These are phyloP conservation scores for Fusarium fujikuroi DNA, from an alignment of 2,329 filamentous ascomycete genomes.

Conservation along the genomic window DNA sequence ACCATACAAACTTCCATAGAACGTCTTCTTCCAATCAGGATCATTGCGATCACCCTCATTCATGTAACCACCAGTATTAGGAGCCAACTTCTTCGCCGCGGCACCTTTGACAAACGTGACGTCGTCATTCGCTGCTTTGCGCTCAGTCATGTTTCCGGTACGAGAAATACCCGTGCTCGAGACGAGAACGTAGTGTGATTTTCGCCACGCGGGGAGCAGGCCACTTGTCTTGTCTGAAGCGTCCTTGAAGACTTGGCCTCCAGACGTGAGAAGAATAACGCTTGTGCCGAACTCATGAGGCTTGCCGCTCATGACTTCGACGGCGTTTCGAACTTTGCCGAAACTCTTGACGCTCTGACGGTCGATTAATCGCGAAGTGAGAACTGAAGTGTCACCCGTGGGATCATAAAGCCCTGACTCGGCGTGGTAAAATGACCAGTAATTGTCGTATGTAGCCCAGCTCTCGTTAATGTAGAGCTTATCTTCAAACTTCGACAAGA, in stretches of 20 bases:
- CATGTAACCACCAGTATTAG: slow-evolving; percentile 22
- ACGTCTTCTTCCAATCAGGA: slow-evolving; percentile 14
- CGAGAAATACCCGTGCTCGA: not conserved
- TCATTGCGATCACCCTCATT: slow-evolving; percentile 31
- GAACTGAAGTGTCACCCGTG: slow-evolving; percentile 8
- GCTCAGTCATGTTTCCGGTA: not conserved
- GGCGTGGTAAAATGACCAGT: slow-evolving; percentile 25
- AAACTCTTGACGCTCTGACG: not conserved
- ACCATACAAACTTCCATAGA: slow-evolving; percentile 14
- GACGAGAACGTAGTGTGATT: slow-evolving; percentile 15
- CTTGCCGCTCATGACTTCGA: slow-evolving; percentile 25
- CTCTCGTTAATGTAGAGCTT: slow-evolving; percentile 29
- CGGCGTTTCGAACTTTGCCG: not conserved
- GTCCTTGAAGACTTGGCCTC: slow-evolving; percentile 29
- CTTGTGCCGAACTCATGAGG: slow-evolving; percentile 13
- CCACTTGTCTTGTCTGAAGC: slow-evolving; percentile 16
- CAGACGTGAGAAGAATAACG: slow-evolving; percentile 21
- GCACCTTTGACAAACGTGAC: slow-evolving; percentile 21
- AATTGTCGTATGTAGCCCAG: slow-evolving; percentile 24
- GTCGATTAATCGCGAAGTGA: slow-evolving; percentile 18
- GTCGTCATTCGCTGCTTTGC: slow-evolving; percentile 6
- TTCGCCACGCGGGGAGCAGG: slow-evolving; percentile 14
- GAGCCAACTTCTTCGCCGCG: slow-evolving; percentile 26
- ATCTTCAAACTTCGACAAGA: slow-evolving; percentile 4
- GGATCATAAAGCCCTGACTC: slow-evolving; percentile 22